Evolutionary conservation across 2,329 filamentous ascomycete genomes (phyloP), one percentile per base, ranked within the genome.

Genomic region (Aspergillus pseudonomiae): DNA sequence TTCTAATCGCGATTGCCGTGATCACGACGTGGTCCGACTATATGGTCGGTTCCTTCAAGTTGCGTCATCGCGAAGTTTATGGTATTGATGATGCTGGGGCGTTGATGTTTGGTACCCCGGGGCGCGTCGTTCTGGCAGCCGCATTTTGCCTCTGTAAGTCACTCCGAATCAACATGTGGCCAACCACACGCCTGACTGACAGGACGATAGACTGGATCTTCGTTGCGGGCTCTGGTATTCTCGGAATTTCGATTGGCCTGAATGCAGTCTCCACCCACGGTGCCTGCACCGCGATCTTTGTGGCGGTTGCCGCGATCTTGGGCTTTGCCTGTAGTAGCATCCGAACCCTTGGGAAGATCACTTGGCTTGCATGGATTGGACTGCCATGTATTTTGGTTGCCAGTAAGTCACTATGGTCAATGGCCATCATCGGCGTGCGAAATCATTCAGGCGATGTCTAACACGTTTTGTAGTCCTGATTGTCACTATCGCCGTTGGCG

Each of bases 71-170:
- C 0, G 78, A 85, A 64, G 84, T 86, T 1, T 86, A 87, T 68
- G 82, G 82, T 56, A 85, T 87, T 75, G 85, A 85, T 50, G 85
- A 87, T 63, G 85, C 84, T 0, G 85, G 85, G 9, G 75, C 74
- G 53, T 81, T 86, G 60, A 77, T 88, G 24, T 85, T 86, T 61
- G 85, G 86, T 3, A 81, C 79, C 1, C 63, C 83, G 6, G 84
- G 85, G 54, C 67, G 65, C 45, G 67, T 72, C 41, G 67, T 67
- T 19, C 69, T 73, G 36, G 70, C 69, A 16, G 70, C 78, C 34
- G 74, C 71, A n/a, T 63, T 76, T 6, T 73, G 64, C 43, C 54
- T 66, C n/a, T 66, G 64, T 63, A 32, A 45, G 62, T 45, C 1
- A 4, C 10, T 19, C 14, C 2, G 4, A 34, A 24, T 43, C 21